Evolutionary conservation across 371 early-diverging fungal genomes (phyloP).

Genomic region (Homolaphlyctis polyrhiza): DNA sequence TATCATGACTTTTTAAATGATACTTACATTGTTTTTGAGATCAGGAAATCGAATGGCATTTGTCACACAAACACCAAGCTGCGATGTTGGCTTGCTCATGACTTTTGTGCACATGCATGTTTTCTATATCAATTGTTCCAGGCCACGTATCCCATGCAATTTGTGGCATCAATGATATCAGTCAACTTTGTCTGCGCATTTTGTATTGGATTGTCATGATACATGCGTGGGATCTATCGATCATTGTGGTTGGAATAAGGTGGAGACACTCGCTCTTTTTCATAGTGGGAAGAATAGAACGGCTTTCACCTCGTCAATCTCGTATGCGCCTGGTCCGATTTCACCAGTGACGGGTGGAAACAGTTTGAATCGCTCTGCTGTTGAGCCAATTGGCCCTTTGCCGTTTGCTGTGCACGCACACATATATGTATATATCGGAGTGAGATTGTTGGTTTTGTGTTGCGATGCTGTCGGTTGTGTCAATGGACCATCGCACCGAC

Average conservation of each 20-base stretch:
- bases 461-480: too few species aligned
- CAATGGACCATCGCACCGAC: too few species aligned
- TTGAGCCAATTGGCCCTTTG: neutral
- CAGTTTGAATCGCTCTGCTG: constrained; percentile 23
- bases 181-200: neutral
- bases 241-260: too few species aligned
- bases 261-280: too few species aligned
- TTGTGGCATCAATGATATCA: neutral
- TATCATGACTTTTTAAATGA: too few species aligned
- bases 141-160: neutral
- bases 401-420: neutral
- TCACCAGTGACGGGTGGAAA: constrained; percentile 21
- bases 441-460: too few species aligned
- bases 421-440: too few species aligned
- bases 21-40: constrained; percentile 14
- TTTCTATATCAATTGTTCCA: constrained; percentile 1
- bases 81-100: constrained; percentile 21
- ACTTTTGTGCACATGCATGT: constrained; percentile 15
- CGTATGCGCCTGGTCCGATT: constrained; percentile 35
- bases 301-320: constrained; percentile 28
- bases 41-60: constrained; percentile 25
- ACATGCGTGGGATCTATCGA: too few species aligned
- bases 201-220: neutral
- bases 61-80: constrained; percentile 24
- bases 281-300: too few species aligned